Evolutionary conservation across 306 rosid species (phyloP), one percentile per base, ranked within the genome.

Genomic region (Corylus heterophylla): DNA sequence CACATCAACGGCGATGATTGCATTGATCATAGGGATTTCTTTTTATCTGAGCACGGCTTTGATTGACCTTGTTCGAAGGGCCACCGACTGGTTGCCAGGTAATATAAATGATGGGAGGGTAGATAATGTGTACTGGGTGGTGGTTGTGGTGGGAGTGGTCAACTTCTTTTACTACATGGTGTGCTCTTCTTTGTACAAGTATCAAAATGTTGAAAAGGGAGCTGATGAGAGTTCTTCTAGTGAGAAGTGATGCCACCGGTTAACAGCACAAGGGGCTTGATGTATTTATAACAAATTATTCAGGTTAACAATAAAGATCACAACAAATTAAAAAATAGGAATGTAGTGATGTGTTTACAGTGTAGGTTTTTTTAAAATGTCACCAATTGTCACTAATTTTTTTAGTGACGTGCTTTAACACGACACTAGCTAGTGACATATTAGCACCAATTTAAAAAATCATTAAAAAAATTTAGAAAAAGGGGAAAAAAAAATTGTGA

Each of bases 1-100:
- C 74, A 89, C 93, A 10, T 85, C 94, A 7, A 90, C 90, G 0
- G 86, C 97, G 3, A 64, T 87, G 86, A 76, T 82, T 4, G 68
- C 83, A 0, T 0, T 82, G 59, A 7, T 82, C 0, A 42, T 82
- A 2, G 85, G 75, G 12, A 56, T 82, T 14, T 4, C 81, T 0
- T 85, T 14, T 83, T 85, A 80, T 55, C 16, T 82, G 13, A 74
- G 89, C 77, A 78, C 87, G 1, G 70, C 39, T 14, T 5, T 85
- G 54, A 79, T 85, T 7, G 78, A 83, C 58, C 66, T 85, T 0
- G 56, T 79, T 56, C 84, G 31, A 8, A 78, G 74, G 56, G 54
- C 76, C 59, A 83, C 86, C 0, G 66, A 54, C 39, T 88, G 89
- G 87, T 20, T 83, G 7, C 87, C 89, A 0, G 81, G 85, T 42